Evolutionary conservation across 371 early-diverging fungal genomes (phyloP).

Genomic region (Mucor saturninus): DNA sequence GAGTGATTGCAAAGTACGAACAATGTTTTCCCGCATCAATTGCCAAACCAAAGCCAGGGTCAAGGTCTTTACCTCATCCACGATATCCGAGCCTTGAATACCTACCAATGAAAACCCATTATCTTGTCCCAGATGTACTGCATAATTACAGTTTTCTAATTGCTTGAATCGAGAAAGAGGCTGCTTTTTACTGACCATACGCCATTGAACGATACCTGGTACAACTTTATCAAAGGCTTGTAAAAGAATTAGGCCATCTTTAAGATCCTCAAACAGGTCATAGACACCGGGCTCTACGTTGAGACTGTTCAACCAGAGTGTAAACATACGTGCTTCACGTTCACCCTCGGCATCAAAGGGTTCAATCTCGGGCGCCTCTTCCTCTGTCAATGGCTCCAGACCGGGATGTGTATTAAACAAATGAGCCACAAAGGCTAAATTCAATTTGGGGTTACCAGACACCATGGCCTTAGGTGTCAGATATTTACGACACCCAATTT

Average conservation of each 20-base stretch:
- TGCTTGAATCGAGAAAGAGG: constrained; percentile 86
- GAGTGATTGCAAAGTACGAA: constrained; percentile 84
- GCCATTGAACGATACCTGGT: constrained; percentile 88
- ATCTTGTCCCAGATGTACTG: constrained; percentile 80
- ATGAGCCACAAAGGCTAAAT: constrained; percentile 91
- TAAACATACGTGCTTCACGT: constrained; percentile 78
- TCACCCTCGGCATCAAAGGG: constrained; percentile 84
- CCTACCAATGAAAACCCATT: constrained; percentile 86
- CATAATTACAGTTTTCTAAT: constrained; percentile 94
- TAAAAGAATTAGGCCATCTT: constrained; percentile 76
- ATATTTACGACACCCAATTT: constrained; percentile 87
- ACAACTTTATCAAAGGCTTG: constrained; percentile 91
- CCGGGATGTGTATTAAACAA: constrained; percentile 93
- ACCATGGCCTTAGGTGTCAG: constrained; percentile 88
- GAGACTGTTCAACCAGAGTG: constrained; percentile 85
- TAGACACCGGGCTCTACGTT: constrained; percentile 92
- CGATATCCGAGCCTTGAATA: constrained; percentile 91
- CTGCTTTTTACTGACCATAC: constrained; percentile 72
- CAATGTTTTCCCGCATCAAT: constrained; percentile 92
- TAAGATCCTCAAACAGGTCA: constrained; percentile 80
- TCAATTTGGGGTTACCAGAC: constrained; percentile 89
- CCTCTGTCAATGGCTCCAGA: constrained; percentile 81
- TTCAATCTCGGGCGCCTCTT: constrained; percentile 82
- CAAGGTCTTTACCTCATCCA: constrained; percentile 84
- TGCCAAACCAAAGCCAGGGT: constrained; percentile 91